Evolutionary conservation across 2,329 filamentous ascomycete genomes (phyloP).

Genomic region (Truncatella angustata): DNA sequence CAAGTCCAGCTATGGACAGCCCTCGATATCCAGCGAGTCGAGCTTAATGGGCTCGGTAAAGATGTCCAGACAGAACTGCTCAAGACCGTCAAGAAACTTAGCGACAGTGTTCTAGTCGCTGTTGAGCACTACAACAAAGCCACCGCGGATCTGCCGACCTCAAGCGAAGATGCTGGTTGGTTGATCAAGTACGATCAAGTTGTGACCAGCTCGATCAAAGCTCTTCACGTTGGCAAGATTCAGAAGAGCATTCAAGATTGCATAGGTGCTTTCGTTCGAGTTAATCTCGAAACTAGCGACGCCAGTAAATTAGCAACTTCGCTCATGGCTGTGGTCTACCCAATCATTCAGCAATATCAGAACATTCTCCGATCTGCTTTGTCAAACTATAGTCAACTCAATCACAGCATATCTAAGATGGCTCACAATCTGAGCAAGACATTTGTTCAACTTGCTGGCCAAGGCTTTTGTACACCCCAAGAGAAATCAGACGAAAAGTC

Average conservation of each 20-base stretch:
- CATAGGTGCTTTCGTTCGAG: slow-evolving; percentile 20
- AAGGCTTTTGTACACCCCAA: slow-evolving; percentile 88
- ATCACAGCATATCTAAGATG: slow-evolving; percentile 71
- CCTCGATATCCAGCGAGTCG: slow-evolving; percentile 24
- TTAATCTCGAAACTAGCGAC: slow-evolving; percentile 40
- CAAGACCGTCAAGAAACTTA: slow-evolving; percentile 58
- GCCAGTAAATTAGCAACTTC: slow-evolving; percentile 48
- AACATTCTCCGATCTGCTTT: slow-evolving; percentile 59
- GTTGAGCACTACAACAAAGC: slow-evolving; percentile 69
- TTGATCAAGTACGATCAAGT: slow-evolving; percentile 54
- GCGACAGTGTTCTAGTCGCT: slow-evolving; percentile 75
- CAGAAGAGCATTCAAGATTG: slow-evolving; percentile 33
- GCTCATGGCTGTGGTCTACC: slow-evolving; percentile 60
- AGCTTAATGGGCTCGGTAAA: slow-evolving; percentile 10
- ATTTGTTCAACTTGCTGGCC: slow-evolving; percentile 74
- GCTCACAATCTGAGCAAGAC: slow-evolving; percentile 72
- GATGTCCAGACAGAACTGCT: slow-evolving; percentile 46
- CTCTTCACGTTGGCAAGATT: slow-evolving; percentile 60
- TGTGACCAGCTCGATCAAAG: slow-evolving; percentile 51
- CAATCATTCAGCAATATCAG: slow-evolving; percentile 74
- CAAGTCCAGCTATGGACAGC: slow-evolving; percentile 67
- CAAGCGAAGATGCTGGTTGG: slow-evolving; percentile 63
- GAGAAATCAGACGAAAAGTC: slow-evolving; percentile 74
- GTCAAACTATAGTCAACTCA: slow-evolving; percentile 58
- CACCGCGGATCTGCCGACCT: slow-evolving; percentile 51